Evolutionary conservation across 1,284 basidiomycete species (phyloP), one percentile per base, ranked within the genome.

Genomic region (Tremellales sp.): DNA sequence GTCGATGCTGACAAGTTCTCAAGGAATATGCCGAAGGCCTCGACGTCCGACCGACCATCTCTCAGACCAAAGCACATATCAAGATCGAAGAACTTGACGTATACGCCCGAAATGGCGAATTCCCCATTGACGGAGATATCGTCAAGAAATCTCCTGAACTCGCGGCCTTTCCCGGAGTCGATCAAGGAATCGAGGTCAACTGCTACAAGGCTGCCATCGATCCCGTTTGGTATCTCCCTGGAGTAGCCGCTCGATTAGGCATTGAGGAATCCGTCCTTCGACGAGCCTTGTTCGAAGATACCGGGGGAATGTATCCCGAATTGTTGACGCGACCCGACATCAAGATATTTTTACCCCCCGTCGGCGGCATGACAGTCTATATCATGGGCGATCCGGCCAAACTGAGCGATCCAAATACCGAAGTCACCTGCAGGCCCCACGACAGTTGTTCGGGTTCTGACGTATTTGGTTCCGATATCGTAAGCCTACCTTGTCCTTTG

Each of bases 291-390:
- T 97, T 97, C 59, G 93, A 97, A 68, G 92, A 97, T 50, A 76
- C 75, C 0, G 91, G 91, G 60, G 92, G 91, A 63, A 93, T 93
- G 85, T 94, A 95, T 70, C 92, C 92, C 2, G 93, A 97, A 62
- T 81, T 97, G 39, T 84, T 97, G 59, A 97, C 93, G 9, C 83
- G 93, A 13, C 91, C 89, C 1, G 62, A 58, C 44, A 86, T 97
- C 75, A 93, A 94, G 69, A 80, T 92, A 21, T 97, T 97, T 79
- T 78, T 97, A 1, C 93, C 94, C 0, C 94, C 93, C 0, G 97
- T 97, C 54, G 91, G 91, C 3, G 84, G 84, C 31, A 70, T 92
- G 60, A 94, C 92, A 0, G 89, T 90, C 8, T 97, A 97, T 73
- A 95, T 97, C 60, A 91, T 93, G 58, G 90, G 90, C 8, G 82